Evolutionary conservation across 75 land plant species (phyloP).

Genomic region (Pseudotsuga menziesii): DNA sequence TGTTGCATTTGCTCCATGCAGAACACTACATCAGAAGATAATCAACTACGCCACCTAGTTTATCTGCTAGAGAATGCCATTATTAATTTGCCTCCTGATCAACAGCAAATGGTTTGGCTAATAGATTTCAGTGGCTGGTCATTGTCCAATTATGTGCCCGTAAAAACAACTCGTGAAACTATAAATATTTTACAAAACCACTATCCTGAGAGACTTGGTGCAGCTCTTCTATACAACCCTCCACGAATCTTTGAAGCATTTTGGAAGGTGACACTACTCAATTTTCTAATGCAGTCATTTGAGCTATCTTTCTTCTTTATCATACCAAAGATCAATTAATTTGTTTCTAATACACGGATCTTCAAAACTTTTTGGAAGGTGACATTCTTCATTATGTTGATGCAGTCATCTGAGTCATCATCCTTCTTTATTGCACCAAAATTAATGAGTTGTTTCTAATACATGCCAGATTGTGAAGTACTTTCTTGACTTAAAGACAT

Average conservation of each 20-base stretch:
- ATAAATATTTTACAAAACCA: conserved; percentile 74
- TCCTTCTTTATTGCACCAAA: too few species aligned
- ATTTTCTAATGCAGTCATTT: not conserved
- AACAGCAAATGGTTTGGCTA: conserved; percentile 91
- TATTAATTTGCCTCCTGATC: conserved; percentile 65
- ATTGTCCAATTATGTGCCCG: conserved; percentile 45
- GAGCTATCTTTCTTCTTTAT: not conserved
- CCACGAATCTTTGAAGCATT: conserved; percentile 81
- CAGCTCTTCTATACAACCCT: conserved; percentile 75
- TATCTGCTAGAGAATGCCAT: conserved; percentile 83
- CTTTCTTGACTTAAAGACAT: conserved; percentile 79
- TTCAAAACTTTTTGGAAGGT: conserved; percentile 23
- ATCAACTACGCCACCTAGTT: conserved; percentile 77
- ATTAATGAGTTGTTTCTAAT: not conserved
- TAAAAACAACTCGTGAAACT: conserved; percentile 68
- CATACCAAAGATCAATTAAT: not conserved
- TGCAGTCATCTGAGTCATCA: too few species aligned
- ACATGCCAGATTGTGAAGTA: conserved; percentile 69
- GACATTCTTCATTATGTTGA: conserved; percentile 21
- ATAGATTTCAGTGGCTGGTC: conserved; percentile 88
- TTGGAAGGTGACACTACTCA: conserved; percentile 50
- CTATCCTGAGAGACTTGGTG: conserved; percentile 84
- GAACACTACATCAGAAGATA: conserved; percentile 65
- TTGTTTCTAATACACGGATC: not conserved
- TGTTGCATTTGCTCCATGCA: conserved; percentile 16